These are phyloP conservation scores for Amanita rubescens DNA, from an alignment of 768 basidiomycete species.

Conservation along the genomic window DNA sequence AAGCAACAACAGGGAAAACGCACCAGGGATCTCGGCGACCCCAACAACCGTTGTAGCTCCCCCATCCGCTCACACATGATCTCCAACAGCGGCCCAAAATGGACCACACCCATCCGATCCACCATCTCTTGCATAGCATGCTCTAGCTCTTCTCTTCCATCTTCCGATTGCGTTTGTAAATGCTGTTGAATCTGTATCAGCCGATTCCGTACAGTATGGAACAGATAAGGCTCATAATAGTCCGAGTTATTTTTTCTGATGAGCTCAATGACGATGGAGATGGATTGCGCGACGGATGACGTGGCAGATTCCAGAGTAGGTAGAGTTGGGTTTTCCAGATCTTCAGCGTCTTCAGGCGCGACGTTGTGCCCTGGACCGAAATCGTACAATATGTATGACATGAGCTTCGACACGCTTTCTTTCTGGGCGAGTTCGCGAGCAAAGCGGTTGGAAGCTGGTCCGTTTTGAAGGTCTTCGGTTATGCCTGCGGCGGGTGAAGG, in stretches of 20 bases:
- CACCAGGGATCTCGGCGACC: constrained; percentile 71
- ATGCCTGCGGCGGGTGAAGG: constrained; percentile 76
- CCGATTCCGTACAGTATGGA: constrained; percentile 87
- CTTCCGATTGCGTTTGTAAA: constrained; percentile 39
- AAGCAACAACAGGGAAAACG: constrained; percentile 20
- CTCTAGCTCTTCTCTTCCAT: constrained; percentile 61
- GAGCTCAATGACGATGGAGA: constrained; percentile 86
- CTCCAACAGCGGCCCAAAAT: constrained; percentile 76
- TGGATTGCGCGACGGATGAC: constrained; percentile 81
- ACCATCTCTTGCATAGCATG: constrained; percentile 74
- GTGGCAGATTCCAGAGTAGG: constrained; percentile 46
- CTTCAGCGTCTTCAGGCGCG: constrained; percentile 15
- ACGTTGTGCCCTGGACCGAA: constrained; percentile 29
- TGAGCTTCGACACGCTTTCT: constrained; percentile 62
- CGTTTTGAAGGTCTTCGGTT: constrained; percentile 60
- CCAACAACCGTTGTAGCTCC: constrained; percentile 63
- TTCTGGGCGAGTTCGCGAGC: constrained; percentile 79
- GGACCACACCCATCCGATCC: constrained; percentile 82
- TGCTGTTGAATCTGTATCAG: constrained; percentile 84
- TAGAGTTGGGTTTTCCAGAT: constrained; percentile 13
- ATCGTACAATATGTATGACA: constrained; percentile 70
- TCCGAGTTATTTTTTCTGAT: constrained; percentile 98
- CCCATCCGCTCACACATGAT: constrained; percentile 63
- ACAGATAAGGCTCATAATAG: constrained; percentile 95
- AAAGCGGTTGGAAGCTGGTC: constrained; percentile 76